Evolutionary conservation across 768 basidiomycete genomes (phyloP).

Genomic region (Auricularia sp.): DNA sequence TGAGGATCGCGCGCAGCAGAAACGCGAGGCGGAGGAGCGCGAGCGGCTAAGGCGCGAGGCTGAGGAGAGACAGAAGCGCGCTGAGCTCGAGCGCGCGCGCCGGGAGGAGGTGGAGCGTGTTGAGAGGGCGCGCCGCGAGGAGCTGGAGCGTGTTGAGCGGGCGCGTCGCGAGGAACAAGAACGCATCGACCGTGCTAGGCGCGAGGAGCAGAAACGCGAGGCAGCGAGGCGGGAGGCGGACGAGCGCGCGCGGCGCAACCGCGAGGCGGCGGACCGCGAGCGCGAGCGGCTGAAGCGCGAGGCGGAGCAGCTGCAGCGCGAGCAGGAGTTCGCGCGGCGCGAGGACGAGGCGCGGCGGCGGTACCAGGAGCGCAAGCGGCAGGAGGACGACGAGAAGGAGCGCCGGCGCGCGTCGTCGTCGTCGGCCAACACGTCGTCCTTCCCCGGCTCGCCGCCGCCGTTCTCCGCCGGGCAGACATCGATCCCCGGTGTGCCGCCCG

Average conservation of each 20-base stretch:
- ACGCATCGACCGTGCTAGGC: constrained; percentile 49
- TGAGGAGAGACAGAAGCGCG: constrained; percentile 16
- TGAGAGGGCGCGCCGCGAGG: not conserved
- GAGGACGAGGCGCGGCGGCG: constrained; percentile 3
- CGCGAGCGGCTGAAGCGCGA: constrained; percentile 3
- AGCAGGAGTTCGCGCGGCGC: not conserved
- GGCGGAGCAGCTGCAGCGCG: constrained; percentile 30
- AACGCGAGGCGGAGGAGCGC: constrained; percentile 3
- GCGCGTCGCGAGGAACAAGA: constrained; percentile 7
- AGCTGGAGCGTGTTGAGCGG: constrained; percentile 5
- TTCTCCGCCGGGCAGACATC: not conserved
- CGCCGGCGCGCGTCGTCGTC: constrained; percentile 3
- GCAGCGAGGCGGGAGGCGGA: not conserved
- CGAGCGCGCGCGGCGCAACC: not conserved
- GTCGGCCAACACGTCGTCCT: not conserved
- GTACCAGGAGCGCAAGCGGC: constrained; percentile 8
- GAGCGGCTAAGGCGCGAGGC: constrained; percentile 7
- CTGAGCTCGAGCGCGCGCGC: constrained; percentile 5
- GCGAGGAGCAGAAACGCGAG: not conserved
- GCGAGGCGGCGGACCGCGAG: not conserved
- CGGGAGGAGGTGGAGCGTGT: not conserved
- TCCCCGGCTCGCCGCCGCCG: constrained; percentile 8
- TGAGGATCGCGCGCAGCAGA: constrained; percentile 31
- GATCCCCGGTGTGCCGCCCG: not conserved
- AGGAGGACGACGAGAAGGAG: constrained; percentile 8